Evolutionary conservation across 1,139 yeast genomes (phyloP).

Genomic region (Oligophagozyma castellii): DNA sequence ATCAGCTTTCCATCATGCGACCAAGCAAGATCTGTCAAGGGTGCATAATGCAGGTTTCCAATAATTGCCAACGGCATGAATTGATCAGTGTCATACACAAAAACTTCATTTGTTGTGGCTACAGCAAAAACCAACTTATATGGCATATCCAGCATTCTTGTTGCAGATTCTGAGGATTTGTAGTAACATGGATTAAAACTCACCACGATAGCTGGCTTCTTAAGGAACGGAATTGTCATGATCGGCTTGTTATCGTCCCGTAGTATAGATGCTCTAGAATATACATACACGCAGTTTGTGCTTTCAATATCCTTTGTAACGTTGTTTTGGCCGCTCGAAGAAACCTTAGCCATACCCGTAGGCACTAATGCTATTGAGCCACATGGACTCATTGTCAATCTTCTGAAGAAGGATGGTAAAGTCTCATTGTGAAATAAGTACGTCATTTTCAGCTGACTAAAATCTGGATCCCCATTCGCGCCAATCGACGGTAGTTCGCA

Average conservation of each 20-base stretch:
- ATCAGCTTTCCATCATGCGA: conserved; percentile 58
- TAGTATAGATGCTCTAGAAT: conserved; percentile 49
- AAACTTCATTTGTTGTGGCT: conserved; percentile 81
- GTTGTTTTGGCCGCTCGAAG: conserved; percentile 4
- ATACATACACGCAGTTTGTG: conserved; percentile 62
- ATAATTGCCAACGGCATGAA: conserved; percentile 58
- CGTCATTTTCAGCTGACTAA: conserved; percentile 23
- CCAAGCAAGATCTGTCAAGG: conserved; percentile 85
- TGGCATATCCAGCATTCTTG: conserved; percentile 34
- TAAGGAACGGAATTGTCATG: conserved; percentile 62
- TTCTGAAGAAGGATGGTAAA: conserved; percentile 75
- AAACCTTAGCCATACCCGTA: conserved; percentile 48
- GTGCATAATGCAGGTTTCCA: conserved; percentile 72
- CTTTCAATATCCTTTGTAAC: conserved; percentile 9
- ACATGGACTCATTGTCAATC: conserved; percentile 79
- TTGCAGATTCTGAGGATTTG: conserved; percentile 14
- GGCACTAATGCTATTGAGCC: conserved; percentile 74
- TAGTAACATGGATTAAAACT: conserved; percentile 62
- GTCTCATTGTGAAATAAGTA: conserved; percentile 72
- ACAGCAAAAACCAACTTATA: conserved; percentile 83
- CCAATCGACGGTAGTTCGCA: conserved; percentile 14
- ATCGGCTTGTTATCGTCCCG: conserved; percentile 41
- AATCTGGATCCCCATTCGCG: neutral
- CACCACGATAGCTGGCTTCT: conserved; percentile 74
- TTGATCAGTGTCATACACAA: conserved; percentile 67